phyloP scores from a whole-genome alignment of 768 basidiomycete species.

The Dacryopinax primogenitus region DNA sequence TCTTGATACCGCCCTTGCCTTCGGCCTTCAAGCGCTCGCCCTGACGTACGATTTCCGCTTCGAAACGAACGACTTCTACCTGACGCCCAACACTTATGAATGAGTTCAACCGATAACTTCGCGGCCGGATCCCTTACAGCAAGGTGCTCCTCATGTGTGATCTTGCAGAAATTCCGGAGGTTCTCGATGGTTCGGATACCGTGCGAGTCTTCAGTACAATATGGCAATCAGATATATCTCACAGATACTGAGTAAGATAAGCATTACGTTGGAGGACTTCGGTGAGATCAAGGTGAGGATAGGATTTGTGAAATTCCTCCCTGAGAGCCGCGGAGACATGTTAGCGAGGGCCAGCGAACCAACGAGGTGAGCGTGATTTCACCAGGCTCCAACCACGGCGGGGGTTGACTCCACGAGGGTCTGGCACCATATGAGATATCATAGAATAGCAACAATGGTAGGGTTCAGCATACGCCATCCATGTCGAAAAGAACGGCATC shows the following conservation, averaged over 20 bases:
- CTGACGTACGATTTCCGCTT: slow-evolving; percentile 47
- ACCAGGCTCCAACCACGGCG: slow-evolving; percentile 5
- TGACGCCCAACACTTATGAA: slow-evolving; percentile 21
- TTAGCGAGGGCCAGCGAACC: neutral
- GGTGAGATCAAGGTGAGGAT: neutral
- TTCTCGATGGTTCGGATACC: slow-evolving; percentile 7
- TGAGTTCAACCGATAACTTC: neutral
- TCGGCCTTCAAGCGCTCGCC: slow-evolving; percentile 3
- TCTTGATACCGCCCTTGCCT: slow-evolving; percentile 41
- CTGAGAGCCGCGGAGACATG: slow-evolving; percentile 6
- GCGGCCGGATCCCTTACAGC: neutral
- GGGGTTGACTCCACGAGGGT: slow-evolving; percentile 8
- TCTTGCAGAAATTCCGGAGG: neutral
- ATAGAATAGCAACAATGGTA: neutral
- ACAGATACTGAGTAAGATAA: neutral
- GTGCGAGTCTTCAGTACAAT: slow-evolving; percentile 7
- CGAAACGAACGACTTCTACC: slow-evolving; percentile 65
- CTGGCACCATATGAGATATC: neutral
- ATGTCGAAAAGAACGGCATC: slow-evolving; percentile 9
- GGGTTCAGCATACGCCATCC: neutral
- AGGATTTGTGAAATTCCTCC: neutral
- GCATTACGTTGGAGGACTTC: neutral
- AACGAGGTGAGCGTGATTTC: neutral
- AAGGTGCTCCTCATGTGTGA: slow-evolving; percentile 6
- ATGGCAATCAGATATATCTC: neutral